Evolutionary conservation across 345 rosid species (phyloP).

Genomic region (Syzygium aromaticum): DNA sequence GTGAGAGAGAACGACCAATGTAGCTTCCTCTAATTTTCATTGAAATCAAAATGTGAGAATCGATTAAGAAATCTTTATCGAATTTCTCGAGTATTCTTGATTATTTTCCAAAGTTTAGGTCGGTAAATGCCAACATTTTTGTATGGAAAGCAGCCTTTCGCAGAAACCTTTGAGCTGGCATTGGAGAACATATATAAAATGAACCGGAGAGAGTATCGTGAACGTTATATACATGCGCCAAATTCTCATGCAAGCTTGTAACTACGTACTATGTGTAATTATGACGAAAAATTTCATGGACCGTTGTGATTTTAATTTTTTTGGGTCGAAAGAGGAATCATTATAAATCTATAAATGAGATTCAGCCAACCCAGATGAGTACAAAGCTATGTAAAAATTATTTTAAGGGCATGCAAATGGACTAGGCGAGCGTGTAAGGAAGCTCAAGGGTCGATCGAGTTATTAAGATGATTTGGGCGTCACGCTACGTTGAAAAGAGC

Average conservation of each 20-base stretch:
- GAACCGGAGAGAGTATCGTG: neutral
- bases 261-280: neutral
- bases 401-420: neutral
- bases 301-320: too few species aligned
- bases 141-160: neutral
- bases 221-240: neutral
- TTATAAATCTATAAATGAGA: neutral
- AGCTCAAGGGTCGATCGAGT: neutral
- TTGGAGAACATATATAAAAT: neutral
- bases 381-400: neutral
- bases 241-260: neutral
- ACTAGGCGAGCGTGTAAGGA: neutral
- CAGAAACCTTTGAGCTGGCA: neutral
- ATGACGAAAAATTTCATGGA: neutral
- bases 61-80: neutral
- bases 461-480: neutral
- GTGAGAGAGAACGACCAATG: neutral
- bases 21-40: neutral
- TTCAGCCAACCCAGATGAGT: neutral
- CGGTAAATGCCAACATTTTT: neutral
- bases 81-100: neutral
- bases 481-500: neutral
- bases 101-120: neutral
- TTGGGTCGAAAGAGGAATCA: neutral
- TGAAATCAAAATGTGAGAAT: neutral